Conservation (phyloP, 2,329 filamentous ascomycete species). For the Pseudogymnoascus sp. region DNA sequence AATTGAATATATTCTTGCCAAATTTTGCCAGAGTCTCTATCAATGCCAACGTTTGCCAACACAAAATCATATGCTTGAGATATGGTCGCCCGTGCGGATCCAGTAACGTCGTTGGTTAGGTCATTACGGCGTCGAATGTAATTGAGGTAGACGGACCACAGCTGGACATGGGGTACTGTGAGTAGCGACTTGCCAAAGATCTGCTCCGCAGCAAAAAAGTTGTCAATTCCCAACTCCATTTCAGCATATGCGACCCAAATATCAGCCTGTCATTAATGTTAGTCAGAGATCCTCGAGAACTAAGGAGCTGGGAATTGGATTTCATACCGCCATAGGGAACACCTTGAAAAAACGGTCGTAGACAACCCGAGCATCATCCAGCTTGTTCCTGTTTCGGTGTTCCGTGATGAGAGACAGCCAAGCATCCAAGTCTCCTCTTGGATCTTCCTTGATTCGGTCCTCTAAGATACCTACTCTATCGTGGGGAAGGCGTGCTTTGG, state of each 20-base stretch:
- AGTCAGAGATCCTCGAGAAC: conserved; percentile 21
- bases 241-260: conserved; percentile 84
- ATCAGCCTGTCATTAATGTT: conserved; percentile 57
- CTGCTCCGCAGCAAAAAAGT: conserved; percentile 69
- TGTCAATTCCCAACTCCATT: conserved; percentile 82
- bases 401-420: conserved; percentile 85
- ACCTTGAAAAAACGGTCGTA: conserved; percentile 83
- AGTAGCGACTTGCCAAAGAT: conserved; percentile 77
- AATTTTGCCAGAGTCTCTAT: conserved; percentile 79
- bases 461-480: conserved; percentile 49
- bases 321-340: conserved; percentile 84
- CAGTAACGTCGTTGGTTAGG: conserved; percentile 67
- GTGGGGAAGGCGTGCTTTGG: conserved; percentile 29
- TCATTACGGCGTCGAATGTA: conserved; percentile 91
- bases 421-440: conserved; percentile 83
- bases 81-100: conserved; percentile 69
- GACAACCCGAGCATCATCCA: conserved; percentile 69
- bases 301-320: conserved; percentile 12
- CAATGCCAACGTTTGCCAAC: conserved; percentile 78
- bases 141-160: conserved; percentile 92
- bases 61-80: conserved; percentile 88
- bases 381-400: conserved; percentile 69
- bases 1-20: conserved; percentile 97
- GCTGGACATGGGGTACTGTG: conserved; percentile 69
- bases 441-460: conserved; percentile 84